Percentiles rank a stretch among this genome's conserved stretches.
Evolutionary conservation across 2,329 filamentous ascomycete species (phyloP).

Genomic region (Talaromyces sp.): DNA sequence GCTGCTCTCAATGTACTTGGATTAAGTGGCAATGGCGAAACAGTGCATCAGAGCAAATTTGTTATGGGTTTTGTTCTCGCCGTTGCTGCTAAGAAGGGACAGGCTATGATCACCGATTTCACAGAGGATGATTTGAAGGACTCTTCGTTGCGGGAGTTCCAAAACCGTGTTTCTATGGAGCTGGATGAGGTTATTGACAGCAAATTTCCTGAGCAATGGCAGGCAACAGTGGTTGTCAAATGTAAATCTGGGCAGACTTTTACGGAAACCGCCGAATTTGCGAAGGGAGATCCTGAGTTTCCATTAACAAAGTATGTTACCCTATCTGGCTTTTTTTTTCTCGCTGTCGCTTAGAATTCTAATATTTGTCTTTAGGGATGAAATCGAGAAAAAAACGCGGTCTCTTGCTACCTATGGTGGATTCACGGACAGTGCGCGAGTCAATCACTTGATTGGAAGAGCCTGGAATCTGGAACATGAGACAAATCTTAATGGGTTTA

Average conservation of each 20-base stretch:
- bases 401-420: constrained; percentile 28
- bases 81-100: constrained; percentile 35
- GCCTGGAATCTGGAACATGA: constrained; percentile 27
- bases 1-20: constrained; percentile 35
- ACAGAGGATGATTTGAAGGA: constrained; percentile 31
- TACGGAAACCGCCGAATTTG: constrained; percentile 27
- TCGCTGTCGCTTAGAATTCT: neutral
- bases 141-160: constrained; percentile 26
- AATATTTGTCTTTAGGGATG: constrained; percentile 12
- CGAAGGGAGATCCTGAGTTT: constrained; percentile 34
- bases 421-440: constrained; percentile 17
- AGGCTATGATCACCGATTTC: constrained; percentile 36
- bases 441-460: constrained; percentile 22
- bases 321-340: neutral
- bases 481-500: constrained; percentile 21
- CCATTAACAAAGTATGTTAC: constrained; percentile 29
- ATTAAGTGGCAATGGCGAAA: constrained; percentile 31
- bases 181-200: constrained; percentile 30
- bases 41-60: constrained; percentile 40
- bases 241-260: constrained; percentile 25
- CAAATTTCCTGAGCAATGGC: constrained; percentile 32
- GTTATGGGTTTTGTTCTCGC: constrained; percentile 39
- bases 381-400: constrained; percentile 24
- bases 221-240: constrained; percentile 31
- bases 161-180: constrained; percentile 31